Percentiles rank a stretch among this genome's conserved stretches.
Evolutionary conservation across 2,329 filamentous ascomycete genomes (phyloP).

Genomic region (Cercospora zeina): DNA sequence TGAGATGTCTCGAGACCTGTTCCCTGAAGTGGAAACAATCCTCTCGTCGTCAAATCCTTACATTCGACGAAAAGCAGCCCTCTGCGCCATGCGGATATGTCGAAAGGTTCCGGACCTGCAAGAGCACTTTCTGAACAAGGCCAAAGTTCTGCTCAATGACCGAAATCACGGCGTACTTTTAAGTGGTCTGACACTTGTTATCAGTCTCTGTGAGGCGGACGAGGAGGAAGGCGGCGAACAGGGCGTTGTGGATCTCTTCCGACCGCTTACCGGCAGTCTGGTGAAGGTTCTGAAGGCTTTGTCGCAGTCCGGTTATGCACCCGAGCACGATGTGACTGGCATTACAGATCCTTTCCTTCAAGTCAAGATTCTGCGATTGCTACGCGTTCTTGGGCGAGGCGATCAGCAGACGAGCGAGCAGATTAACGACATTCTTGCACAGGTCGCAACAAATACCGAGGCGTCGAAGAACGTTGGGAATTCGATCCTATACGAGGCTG

Average conservation of each 20-base stretch:
- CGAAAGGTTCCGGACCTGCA: conserved; percentile 95
- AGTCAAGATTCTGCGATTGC: conserved; percentile 86
- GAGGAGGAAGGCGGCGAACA: conserved; percentile 89
- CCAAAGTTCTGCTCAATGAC: conserved; percentile 81
- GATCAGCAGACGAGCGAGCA: conserved; percentile 88
- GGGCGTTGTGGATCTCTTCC: conserved; percentile 86
- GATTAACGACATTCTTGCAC: conserved; percentile 94
- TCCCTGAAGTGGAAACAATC: conserved; percentile 90
- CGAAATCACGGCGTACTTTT: conserved; percentile 94
- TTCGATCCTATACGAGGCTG: conserved; percentile 95
- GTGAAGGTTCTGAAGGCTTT: conserved; percentile 90
- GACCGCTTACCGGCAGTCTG: conserved; percentile 76
- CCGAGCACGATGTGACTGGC: conserved; percentile 96
- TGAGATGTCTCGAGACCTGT: conserved; percentile 97
- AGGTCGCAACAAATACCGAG: conserved; percentile 94
- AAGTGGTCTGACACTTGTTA: conserved; percentile 87
- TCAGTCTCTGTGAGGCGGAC: conserved; percentile 90
- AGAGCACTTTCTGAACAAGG: conserved; percentile 96
- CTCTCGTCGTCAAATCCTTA: conserved; percentile 96
- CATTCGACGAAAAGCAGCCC: conserved; percentile 90
- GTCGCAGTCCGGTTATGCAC: conserved; percentile 92
- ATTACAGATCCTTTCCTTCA: conserved; percentile 95
- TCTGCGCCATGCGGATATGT: conserved; percentile 99
- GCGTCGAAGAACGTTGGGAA: conserved; percentile 98
- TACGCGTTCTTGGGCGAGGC: conserved; percentile 82